Evolutionary conservation across 768 basidiomycete genomes (phyloP).

Genomic region (Kwoniella heveanensis): DNA sequence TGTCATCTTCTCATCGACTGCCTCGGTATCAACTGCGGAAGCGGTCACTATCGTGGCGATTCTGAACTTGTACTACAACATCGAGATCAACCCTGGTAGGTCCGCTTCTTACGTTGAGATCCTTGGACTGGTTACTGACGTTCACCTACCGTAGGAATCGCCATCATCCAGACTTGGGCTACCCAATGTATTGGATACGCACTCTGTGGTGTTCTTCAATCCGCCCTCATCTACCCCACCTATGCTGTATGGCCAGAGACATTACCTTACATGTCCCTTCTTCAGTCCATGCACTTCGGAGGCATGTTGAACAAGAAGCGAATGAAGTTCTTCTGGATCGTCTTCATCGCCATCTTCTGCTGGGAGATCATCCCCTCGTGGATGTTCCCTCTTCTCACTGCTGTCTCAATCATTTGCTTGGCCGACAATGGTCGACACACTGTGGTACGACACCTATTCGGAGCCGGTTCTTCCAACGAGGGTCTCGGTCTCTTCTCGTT

Average conservation of each 20-base stretch:
- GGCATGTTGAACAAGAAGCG: constrained; percentile 62
- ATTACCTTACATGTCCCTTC: constrained; percentile 62
- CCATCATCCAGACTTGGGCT: constrained; percentile 64
- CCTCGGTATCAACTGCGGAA: constrained; percentile 56
- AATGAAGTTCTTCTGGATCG: constrained; percentile 63
- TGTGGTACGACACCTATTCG: constrained; percentile 65
- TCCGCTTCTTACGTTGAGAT: background rate
- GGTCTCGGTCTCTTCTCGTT: constrained; percentile 65
- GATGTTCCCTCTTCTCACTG: constrained; percentile 67
- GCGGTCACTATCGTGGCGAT: constrained; percentile 56
- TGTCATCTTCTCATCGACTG: constrained; percentile 64
- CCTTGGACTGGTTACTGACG: background rate
- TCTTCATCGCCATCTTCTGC: constrained; percentile 62
- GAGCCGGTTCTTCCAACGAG: constrained; percentile 63
- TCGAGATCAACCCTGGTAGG: constrained; percentile 59
- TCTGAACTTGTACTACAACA: constrained; percentile 63
- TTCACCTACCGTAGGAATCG: constrained; percentile 54
- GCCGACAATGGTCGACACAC: constrained; percentile 62
- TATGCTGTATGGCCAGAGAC: constrained; percentile 64
- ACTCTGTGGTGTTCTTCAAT: constrained; percentile 63
- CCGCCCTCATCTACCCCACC: constrained; percentile 62
- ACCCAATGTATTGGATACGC: constrained; percentile 63
- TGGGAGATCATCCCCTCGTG: constrained; percentile 48
- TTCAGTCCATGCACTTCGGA: constrained; percentile 63
- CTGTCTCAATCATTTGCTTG: constrained; percentile 66